A percentile compares a stretch with the other conserved stretches of the same genome.
Evolutionary conservation across 192 early-diverging fungal species (phyloP).

Genomic region (Mortierella claussenii): DNA sequence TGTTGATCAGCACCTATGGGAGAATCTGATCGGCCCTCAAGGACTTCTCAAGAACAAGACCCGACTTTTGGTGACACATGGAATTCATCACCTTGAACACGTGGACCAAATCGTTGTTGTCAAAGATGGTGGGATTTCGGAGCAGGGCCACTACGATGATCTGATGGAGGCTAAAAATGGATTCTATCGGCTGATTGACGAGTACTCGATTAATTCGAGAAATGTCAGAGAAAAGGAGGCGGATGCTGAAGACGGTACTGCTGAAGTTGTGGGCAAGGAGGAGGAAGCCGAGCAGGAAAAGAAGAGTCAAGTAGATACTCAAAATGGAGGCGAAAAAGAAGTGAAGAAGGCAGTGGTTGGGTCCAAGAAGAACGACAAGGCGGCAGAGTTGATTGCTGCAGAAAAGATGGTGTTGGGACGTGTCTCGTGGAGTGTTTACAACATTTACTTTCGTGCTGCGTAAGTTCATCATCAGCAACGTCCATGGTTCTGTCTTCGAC

Average conservation of each 20-base stretch:
- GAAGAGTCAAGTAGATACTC: slow-evolving; percentile 8
- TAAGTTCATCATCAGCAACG: slow-evolving; percentile 20
- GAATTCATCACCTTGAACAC: slow-evolving; percentile 76
- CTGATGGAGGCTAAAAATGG: slow-evolving; percentile 66
- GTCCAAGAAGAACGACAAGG: slow-evolving; percentile 31
- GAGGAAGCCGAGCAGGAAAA: not conserved
- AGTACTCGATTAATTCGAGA: slow-evolving; percentile 58
- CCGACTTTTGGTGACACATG: slow-evolving; percentile 85
- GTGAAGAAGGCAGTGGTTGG: slow-evolving; percentile 9
- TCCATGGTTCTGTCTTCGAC: no score
- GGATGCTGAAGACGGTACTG: slow-evolving; percentile 2
- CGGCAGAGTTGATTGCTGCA: slow-evolving; percentile 70
- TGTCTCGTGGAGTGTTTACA: slow-evolving; percentile 81
- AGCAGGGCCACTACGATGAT: slow-evolving; percentile 68
- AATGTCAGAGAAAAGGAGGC: slow-evolving; percentile 4
- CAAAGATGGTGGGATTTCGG: slow-evolving; percentile 72
- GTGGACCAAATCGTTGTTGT: slow-evolving; percentile 76
- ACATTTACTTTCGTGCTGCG: slow-evolving; percentile 77
- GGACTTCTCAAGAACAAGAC: slow-evolving; percentile 76
- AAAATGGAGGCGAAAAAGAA: slow-evolving; percentile 10
- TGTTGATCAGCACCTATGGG: slow-evolving; percentile 70
- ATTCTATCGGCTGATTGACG: slow-evolving; percentile 64
- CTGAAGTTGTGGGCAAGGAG: slow-evolving; percentile 22
- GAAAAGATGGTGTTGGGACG: slow-evolving; percentile 85
- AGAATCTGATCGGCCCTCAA: slow-evolving; percentile 77